Evolutionary conservation across 106 monocot genomes (phyloP).

Genomic region (Gastrodia elata): DNA sequence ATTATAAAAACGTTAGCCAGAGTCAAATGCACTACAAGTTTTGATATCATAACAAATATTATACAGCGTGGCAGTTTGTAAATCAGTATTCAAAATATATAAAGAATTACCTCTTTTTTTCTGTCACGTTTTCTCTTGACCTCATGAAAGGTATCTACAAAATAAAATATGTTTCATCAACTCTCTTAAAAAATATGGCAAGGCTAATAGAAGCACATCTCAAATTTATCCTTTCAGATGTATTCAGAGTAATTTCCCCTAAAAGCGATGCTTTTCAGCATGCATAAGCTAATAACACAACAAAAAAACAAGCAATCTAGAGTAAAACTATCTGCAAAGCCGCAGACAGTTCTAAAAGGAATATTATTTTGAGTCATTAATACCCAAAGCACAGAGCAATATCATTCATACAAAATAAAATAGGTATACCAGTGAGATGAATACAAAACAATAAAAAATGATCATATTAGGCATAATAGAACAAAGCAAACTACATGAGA

Average conservation of each 20-base stretch:
- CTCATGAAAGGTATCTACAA: slow-evolving; percentile 57
- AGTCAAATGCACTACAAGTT: neutral
- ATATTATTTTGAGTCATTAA: neutral
- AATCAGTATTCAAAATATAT: neutral
- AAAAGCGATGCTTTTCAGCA: neutral
- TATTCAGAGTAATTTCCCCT: neutral
- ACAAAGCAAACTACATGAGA: neutral
- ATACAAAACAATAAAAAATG: neutral
- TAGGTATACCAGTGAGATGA: neutral
- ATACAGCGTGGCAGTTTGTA: neutral
- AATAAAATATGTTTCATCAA: neutral
- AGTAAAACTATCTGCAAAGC: neutral
- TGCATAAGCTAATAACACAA: neutral
- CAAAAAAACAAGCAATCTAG: neutral
- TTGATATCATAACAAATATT: neutral
- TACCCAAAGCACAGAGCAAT: neutral
- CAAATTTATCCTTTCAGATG: neutral
- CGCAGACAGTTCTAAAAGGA: neutral
- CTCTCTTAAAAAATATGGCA: neutral
- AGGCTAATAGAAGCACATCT: neutral
- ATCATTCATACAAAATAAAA: neutral
- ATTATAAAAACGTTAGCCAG: neutral
- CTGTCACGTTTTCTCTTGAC: slow-evolving; percentile 56
- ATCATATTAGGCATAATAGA: neutral
- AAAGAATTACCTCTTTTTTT: slow-evolving; percentile 42